Conservation (phyloP, 805 yeast genomes). For the Barnettozyma botsteinii region DNA sequence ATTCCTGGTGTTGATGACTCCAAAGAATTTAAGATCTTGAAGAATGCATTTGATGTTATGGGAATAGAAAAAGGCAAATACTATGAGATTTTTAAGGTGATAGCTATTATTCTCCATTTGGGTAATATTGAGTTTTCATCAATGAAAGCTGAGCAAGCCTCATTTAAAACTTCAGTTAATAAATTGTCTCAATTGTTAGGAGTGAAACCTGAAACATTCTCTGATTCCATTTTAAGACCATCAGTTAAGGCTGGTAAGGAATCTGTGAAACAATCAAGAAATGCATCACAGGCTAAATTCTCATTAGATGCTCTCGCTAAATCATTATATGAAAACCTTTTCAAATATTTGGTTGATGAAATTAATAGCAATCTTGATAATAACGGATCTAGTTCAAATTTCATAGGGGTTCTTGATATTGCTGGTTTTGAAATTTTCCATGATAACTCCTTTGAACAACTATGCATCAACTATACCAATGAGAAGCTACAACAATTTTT, state of each 20-base stretch:
- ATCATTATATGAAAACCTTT: slow-evolving; percentile 76
- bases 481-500: slow-evolving; percentile 97
- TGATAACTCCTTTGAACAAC: slow-evolving; percentile 91
- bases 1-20: slow-evolving; percentile 77
- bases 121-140: slow-evolving; percentile 79
- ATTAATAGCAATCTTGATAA: slow-evolving; percentile 66
- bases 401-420: slow-evolving; percentile 94
- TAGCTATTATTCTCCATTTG: slow-evolving; percentile 74
- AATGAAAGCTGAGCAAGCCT: slow-evolving; percentile 71
- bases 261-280: slow-evolving; percentile 70
- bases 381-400: slow-evolving; percentile 40
- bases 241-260: slow-evolving; percentile 90
- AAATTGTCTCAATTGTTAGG: slow-evolving; percentile 60
- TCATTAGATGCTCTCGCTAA: slow-evolving; percentile 86
- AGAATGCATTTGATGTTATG: slow-evolving; percentile 65
- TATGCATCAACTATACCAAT: slow-evolving; percentile 95
- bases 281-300: slow-evolving; percentile 72
- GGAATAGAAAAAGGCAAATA: slow-evolving; percentile 57
- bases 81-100: slow-evolving; percentile 51
- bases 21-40: slow-evolving; percentile 56
- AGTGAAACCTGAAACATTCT: slow-evolving; percentile 46
- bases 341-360: slow-evolving; percentile 66
- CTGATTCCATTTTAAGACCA: slow-evolving; percentile 63
- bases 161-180: slow-evolving; percentile 46
- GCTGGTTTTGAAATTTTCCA: slow-evolving; percentile 97